Conservation (phyloP, 441 rosid genomes). For the Gossypium armourianum region DNA sequence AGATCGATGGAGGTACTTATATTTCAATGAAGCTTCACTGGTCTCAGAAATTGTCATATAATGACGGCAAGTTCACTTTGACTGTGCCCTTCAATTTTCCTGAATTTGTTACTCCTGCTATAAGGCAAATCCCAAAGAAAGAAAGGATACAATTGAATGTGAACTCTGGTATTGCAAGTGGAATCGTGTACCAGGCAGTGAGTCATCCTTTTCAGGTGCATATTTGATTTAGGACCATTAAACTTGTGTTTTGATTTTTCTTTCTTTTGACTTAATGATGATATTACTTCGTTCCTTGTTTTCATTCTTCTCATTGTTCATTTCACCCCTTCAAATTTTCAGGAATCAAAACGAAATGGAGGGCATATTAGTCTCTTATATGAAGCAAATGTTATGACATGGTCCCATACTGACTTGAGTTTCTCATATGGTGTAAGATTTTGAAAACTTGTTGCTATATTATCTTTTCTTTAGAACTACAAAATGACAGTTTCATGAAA, state of each 20-base stretch:
- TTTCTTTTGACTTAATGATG: not conserved
- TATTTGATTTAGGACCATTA: slow-evolving; percentile 1
- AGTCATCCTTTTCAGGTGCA: slow-evolving; percentile 85
- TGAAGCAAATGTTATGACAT: slow-evolving; percentile 72
- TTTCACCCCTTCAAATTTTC: slow-evolving; percentile 10
- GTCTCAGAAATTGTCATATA: slow-evolving; percentile 60
- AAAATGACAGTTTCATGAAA: not conserved
- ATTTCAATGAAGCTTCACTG: slow-evolving; percentile 61
- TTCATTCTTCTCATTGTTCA: not conserved
- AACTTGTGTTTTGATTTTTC: slow-evolving; percentile 9
- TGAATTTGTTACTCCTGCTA: slow-evolving; percentile 68
- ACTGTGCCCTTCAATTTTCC: slow-evolving; percentile 75
- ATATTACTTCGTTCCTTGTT: not conserved
- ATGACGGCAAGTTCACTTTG: slow-evolving; percentile 45
- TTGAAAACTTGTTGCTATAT: not conserved
- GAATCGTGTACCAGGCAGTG: slow-evolving; percentile 52
- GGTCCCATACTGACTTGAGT: slow-evolving; percentile 62
- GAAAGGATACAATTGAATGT: slow-evolving; percentile 70
- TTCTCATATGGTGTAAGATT: slow-evolving; percentile 63
- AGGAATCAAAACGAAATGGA: slow-evolving; percentile 53
- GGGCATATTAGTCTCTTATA: slow-evolving; percentile 55
- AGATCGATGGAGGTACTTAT: slow-evolving; percentile 82
- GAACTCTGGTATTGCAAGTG: slow-evolving; percentile 50
- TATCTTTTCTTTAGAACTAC: slow-evolving; percentile 6
- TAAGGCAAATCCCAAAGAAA: slow-evolving; percentile 56